Conservation (phyloP, 805 yeast species). For the Trichomonascus vanleenenianus region DNA sequence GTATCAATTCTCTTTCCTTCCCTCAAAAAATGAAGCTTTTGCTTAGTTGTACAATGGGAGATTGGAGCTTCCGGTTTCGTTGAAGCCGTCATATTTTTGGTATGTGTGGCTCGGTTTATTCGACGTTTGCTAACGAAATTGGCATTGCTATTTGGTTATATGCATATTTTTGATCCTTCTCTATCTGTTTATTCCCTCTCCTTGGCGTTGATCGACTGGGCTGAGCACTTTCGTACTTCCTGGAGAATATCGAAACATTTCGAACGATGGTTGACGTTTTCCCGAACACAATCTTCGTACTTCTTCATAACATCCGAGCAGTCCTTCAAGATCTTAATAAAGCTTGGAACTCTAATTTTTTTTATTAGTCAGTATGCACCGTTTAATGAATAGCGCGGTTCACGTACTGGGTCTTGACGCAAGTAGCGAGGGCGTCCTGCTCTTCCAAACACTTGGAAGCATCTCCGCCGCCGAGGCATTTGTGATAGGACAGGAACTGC, state of each 20-base stretch:
- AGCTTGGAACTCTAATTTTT: conserved; percentile 51
- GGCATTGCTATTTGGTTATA: too few species aligned
- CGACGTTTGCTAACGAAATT: too few species aligned
- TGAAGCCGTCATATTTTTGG: too few species aligned
- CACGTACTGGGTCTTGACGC: conserved; percentile 44
- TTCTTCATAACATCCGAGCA: conserved; percentile 52
- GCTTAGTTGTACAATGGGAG: too few species aligned
- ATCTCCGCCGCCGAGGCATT: conserved; percentile 55
- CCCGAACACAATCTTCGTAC: conserved; percentile 58
- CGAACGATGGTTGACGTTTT: conserved; percentile 37
- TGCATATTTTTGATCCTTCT: too few species aligned
- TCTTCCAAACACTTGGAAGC: conserved; percentile 43
- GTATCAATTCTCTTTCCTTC: too few species aligned
- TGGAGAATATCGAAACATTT: conserved; percentile 48
- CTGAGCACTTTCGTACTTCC: conserved; percentile 59
- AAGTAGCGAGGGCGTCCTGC: conserved; percentile 50
- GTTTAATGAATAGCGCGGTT: background rate
- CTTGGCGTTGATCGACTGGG: conserved; percentile 28
- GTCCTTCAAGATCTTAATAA: conserved; percentile 54
- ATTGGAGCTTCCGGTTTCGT: too few species aligned
- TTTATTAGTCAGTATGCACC: background rate
- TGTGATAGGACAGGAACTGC: conserved; percentile 63
- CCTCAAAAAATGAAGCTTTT: too few species aligned
- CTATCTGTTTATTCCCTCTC: too few species aligned
- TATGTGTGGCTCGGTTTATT: too few species aligned